Percentiles rank a stretch among this genome's conserved stretches.
These are phyloP conservation scores for Penicillium fuscoglaucum DNA, from an alignment of 2,329 filamentous ascomycete genomes.

Conservation along the genomic window DNA sequence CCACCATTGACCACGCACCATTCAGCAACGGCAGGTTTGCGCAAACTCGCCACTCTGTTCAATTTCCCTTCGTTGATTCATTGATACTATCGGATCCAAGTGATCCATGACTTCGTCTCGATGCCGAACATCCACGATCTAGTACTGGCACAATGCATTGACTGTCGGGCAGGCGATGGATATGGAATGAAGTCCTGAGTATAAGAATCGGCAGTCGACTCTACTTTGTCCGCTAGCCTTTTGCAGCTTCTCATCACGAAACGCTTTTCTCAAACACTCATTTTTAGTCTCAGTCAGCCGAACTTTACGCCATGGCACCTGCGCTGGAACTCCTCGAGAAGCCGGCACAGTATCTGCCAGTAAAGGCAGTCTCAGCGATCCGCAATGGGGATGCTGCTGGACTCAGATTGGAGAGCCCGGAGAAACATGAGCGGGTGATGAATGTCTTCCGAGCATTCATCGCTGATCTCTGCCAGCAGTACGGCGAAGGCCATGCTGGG, in stretches of 20 bases:
- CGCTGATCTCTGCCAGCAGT: conserved; percentile 66
- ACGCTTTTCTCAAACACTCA: not conserved
- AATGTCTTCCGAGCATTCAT: conserved; percentile 61
- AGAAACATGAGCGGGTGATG: conserved; percentile 50
- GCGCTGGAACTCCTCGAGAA: conserved; percentile 18
- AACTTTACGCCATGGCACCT: conserved; percentile 13
- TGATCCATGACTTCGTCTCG: conserved; percentile 4
- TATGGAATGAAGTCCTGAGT: not conserved
- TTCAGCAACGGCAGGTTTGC: not conserved
- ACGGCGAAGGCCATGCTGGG: conserved; percentile 66
- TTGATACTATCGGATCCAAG: not conserved
- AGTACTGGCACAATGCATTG: not conserved
- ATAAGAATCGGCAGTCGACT: not conserved
- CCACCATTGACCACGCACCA: not conserved
- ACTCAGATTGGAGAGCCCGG: conserved; percentile 10
- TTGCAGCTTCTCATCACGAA: not conserved
- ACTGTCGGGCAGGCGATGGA: not conserved
- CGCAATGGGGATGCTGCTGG: conserved; percentile 1
- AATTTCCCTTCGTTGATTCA: not conserved
- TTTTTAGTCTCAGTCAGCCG: not conserved
- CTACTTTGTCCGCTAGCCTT: not conserved
- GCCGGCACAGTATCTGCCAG: conserved; percentile 1
- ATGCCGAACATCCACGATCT: not conserved
- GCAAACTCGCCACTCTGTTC: not conserved
- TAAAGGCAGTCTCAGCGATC: conserved; percentile 7